Base-by-base conservation (phyloP, 2,329 filamentous ascomycete genomes). In the Pezicula carpinea region DNA sequence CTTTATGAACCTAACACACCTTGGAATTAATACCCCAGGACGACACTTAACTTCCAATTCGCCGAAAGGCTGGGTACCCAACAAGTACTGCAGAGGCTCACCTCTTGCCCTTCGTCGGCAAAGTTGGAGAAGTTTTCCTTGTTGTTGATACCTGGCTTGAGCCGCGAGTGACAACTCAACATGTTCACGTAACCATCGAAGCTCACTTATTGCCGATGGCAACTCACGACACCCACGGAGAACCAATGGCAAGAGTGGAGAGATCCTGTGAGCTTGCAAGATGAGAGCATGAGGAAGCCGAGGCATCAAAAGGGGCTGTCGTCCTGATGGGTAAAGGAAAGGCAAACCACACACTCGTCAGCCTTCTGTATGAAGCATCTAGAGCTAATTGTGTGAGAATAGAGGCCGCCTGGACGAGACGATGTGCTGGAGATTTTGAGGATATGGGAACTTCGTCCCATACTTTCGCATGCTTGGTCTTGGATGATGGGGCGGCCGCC, bases 61-160 rank as follows among this genome's bases (percentile, higher is more conserved):
- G 0, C 91, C 92, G 67, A 99, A 97, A 2, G 86, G 93, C 64
- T 96, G 90, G 5, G 83, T 83, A 3, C 90, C 90, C 1, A 99
- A 71, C 18, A 97, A 76, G 63, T 97, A 97, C 65, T 97, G 93
- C 29, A 99, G 68, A 1, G 93, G 93, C 48, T 83, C 78, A 1
- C 89, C 89, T 7, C 64, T 66, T 7, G 75, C 72, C 29, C 82
- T 70, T 41, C 69, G 65, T 4, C 64, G 64, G 52, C 77, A 80
- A 6, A 83, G 64, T 1, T 59, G 52, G 6, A 64, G 53, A 2
- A 79, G 50, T 17, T 14, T 43, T 34, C 26, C 41, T 39, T 38
- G 41, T 19, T 29, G 43, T 14, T 47, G 34, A 53, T 55, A 43
- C 58, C 47, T 39, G 57, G 54, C 43, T 60, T 56, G 21, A 14